Evolutionary conservation across 345 rosid genomes (phyloP), one percentile per base, ranked within the genome.

Genomic region (Cardiospermum halicacabum): DNA sequence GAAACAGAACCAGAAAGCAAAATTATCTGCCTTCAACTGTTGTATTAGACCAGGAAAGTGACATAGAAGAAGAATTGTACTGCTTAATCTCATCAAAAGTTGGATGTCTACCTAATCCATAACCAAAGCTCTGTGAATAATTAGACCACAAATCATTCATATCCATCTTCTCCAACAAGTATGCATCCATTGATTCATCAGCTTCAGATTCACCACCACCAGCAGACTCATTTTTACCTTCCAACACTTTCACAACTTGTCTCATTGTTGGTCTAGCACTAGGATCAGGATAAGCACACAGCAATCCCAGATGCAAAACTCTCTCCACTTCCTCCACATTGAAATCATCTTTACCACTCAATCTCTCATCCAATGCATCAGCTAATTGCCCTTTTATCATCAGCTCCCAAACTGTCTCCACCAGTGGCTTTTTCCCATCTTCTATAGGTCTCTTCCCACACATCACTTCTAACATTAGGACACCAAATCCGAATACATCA

Each of bases 221-320:
- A n/a, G n/a, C n/a, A n/a, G n/a, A n/a, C 65, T 82, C 79, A 31
- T 59, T 79, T 43, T 72, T 82, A 34, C 86, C 84, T 31, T 85
- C 87, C 70, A 89, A 72, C 32, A 82, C 66, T 56, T 86, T 82
- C 64, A 83, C 83, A 1, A 75, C 96, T 67, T 91, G 97, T 66
- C 97, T 86, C 92, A 86, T 89, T 18, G 82, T 79, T 3, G 87
- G 96, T 45, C 96, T 65, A 1, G 72, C 61, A 31, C 69, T 69
- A 4, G 87, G 72, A 31, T 85, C 89, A 5, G 82, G 91, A 68
- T 83, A 80, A 21, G 86, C 77, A 68, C 96, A 88, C 51, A 85
- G 40, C 37, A 91, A 5, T 7, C 96, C 97, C 64, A 89, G 34
- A 25, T 88, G 84, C 36, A 91, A n/a, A 19, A 71, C 74, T 31